Evolutionary conservation across 345 rosid genomes (phyloP).

Genomic region (Turritis glabra): DNA sequence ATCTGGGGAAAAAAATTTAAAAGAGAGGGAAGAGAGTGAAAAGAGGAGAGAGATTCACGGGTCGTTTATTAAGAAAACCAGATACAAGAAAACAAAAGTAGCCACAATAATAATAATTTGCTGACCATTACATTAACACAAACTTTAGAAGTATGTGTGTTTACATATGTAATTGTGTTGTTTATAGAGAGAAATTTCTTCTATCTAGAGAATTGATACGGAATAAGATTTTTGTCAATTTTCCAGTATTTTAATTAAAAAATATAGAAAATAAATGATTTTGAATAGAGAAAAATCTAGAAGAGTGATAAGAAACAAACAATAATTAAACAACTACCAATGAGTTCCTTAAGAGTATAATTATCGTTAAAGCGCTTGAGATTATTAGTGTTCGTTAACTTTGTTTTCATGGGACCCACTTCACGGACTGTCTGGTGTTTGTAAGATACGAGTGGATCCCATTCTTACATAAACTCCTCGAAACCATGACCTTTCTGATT

Average conservation of each 20-base stretch:
- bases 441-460: constrained; percentile 3
- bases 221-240: neutral
- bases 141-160: neutral
- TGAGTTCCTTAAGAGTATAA: neutral
- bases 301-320: constrained; percentile 1
- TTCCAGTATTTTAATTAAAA: neutral
- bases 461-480: constrained; percentile 1
- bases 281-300: constrained; percentile 11
- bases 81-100: neutral
- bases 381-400: constrained; percentile 6
- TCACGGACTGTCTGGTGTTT: neutral
- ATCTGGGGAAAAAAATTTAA: neutral
- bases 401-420: constrained; percentile 1
- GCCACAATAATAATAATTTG: neutral
- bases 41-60: constrained; percentile 1
- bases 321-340: neutral
- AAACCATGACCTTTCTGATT: neutral
- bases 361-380: neutral
- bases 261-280: neutral
- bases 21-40: constrained; percentile 15
- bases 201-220: neutral
- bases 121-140: neutral
- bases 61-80: neutral
- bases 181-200: no score
- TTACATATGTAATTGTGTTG: neutral